Evolutionary conservation across 2,329 filamentous ascomycete genomes (phyloP).

Genomic region (Camillea tinctor): DNA sequence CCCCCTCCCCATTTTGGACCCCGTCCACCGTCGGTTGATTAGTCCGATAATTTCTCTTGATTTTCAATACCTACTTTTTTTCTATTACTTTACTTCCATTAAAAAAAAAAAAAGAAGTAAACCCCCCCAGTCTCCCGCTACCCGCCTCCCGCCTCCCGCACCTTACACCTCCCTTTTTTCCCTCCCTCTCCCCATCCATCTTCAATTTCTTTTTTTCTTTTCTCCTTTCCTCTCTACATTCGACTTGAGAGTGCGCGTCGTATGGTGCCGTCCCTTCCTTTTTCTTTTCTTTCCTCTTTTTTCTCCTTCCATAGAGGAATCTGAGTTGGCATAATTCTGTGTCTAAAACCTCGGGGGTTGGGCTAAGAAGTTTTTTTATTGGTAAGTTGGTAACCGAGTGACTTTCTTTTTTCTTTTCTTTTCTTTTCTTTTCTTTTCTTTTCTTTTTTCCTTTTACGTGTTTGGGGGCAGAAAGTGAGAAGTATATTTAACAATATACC

Average conservation of each 20-base stretch:
- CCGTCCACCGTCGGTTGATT: constrained; percentile 14
- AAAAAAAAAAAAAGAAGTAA: no score
- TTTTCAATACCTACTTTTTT: constrained; percentile 22
- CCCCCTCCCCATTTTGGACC: background rate
- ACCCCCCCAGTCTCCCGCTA: background rate
- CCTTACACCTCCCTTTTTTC: constrained; percentile 28
- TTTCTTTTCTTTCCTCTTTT: constrained; percentile 19
- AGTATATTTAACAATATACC: background rate
- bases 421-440: background rate
- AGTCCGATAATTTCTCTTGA: constrained; percentile 35
- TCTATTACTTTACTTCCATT: constrained; percentile 15
- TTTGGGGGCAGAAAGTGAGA: background rate
- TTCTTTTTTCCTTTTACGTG: background rate
- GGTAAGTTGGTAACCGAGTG: constrained; percentile 13
- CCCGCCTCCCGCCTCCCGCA: constrained; percentile 19
- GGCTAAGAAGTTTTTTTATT: constrained; percentile 17
- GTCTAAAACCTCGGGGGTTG: constrained; percentile 21
- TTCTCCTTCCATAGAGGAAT: constrained; percentile 16
- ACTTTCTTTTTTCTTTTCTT: background rate
- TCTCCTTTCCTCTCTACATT: constrained; percentile 6
- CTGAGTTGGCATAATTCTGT: constrained; percentile 14
- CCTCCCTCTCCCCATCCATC: constrained; percentile 10
- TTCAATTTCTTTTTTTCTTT: constrained; percentile 20
- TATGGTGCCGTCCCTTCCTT: constrained; percentile 31
- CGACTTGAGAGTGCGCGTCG: constrained; percentile 25